Evolutionary conservation across 2,329 filamentous ascomycete species (phyloP).

Genomic region (Exophiala calicioides): DNA sequence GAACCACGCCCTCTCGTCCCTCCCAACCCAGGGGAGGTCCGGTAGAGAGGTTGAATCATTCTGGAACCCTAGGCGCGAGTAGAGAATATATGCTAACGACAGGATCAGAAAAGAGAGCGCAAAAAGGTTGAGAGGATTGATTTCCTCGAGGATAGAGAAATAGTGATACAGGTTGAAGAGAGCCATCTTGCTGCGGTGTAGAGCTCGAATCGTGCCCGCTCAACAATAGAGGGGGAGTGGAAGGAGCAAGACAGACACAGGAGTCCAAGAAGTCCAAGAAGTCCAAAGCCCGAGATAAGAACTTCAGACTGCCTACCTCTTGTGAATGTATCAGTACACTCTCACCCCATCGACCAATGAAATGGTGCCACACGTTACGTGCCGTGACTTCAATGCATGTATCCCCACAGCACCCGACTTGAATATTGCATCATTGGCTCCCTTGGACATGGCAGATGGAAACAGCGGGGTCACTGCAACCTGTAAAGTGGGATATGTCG

Average conservation of each 20-base stretch:
- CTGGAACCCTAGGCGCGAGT: background rate
- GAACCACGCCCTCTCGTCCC: conserved; percentile 8
- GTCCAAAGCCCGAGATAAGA: no score
- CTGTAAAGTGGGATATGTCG: no score
- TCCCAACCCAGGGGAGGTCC: conserved; percentile 14
- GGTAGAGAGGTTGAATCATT: background rate
- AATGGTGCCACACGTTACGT: conserved; percentile 1
- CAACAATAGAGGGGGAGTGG: no score
- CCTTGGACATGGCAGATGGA: background rate
- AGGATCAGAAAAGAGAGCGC: background rate
- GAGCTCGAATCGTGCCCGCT: no score
- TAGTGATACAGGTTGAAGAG: background rate
- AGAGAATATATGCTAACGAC: background rate
- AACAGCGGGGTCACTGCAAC: no score
- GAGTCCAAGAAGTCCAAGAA: no score
- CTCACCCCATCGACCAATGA: no score
- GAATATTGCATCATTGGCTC: background rate
- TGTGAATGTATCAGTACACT: no score
- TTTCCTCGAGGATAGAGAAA: background rate
- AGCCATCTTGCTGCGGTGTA: background rate
- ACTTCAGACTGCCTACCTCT: no score
- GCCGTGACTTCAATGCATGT: background rate
- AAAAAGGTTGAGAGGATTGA: background rate
- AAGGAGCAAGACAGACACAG: no score
- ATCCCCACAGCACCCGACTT: background rate